phyloP scores from a whole-genome alignment of 2,329 filamentous ascomycete species.

The Fonsecaea erecta region DNA sequence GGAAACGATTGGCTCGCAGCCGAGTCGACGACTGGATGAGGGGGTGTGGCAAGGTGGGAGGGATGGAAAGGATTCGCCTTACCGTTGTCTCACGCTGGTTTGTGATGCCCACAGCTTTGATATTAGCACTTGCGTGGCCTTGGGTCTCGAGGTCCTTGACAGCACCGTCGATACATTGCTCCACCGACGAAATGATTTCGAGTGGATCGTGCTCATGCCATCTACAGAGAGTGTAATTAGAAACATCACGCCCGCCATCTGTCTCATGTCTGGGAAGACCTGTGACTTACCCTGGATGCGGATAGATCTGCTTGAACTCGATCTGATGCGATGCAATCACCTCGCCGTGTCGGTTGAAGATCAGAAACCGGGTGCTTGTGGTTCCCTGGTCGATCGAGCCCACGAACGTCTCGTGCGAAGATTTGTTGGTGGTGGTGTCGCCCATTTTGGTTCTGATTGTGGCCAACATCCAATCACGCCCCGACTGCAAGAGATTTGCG shows the following conservation, averaged over 20 bases:
- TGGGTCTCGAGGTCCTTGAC: slow-evolving; percentile 71
- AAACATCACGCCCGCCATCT: not conserved
- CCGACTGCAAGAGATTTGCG: not conserved
- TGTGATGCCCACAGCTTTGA: slow-evolving; percentile 80
- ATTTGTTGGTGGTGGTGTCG: slow-evolving; percentile 9
- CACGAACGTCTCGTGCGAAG: slow-evolving; percentile 66
- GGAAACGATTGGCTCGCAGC: slow-evolving; percentile 2
- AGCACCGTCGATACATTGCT: slow-evolving; percentile 78
- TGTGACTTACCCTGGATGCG: slow-evolving; percentile 71
- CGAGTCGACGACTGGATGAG: not conserved
- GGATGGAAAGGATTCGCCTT: not conserved
- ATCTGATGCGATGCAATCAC: slow-evolving; percentile 83
- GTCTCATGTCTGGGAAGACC: too few relatives aligned
- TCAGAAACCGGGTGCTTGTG: slow-evolving; percentile 84
- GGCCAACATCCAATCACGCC: slow-evolving; percentile 1
- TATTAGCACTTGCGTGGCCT: slow-evolving; percentile 69
- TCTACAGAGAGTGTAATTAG: slow-evolving; percentile 48
- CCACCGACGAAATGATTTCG: slow-evolving; percentile 74
- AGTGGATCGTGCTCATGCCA: slow-evolving; percentile 89
- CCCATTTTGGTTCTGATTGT: slow-evolving; percentile 22
- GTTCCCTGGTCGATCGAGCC: slow-evolving; percentile 91
- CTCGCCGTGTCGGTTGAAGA: slow-evolving; percentile 79
- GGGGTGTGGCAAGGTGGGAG: not conserved
- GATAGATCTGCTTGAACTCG: slow-evolving; percentile 83
- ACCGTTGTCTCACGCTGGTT: slow-evolving; percentile 85